Evolutionary conservation across 2,329 filamentous ascomycete genomes (phyloP).

Genomic region (Trichoderma aggressivum): DNA sequence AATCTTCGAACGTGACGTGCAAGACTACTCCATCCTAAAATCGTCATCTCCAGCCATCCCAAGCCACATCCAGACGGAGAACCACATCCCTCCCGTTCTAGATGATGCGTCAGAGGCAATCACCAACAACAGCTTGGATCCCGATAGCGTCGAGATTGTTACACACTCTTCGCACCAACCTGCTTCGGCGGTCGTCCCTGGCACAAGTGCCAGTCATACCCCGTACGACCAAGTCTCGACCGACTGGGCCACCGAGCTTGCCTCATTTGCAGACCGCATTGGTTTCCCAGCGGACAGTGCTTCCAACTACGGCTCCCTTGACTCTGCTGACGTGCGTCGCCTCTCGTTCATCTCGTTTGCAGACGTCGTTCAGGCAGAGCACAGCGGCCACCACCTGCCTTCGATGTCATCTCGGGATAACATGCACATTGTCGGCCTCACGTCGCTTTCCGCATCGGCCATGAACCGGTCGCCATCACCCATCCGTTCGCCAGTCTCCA

Average conservation of each 20-base stretch:
- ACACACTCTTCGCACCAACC: slow-evolving; percentile 82
- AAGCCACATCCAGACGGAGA: slow-evolving; percentile 88
- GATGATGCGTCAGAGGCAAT: slow-evolving; percentile 91
- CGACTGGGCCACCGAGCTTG: slow-evolving; percentile 57
- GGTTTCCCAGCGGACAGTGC: slow-evolving; percentile 54
- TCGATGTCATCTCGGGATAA: slow-evolving; percentile 61
- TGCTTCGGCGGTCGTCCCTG: slow-evolving; percentile 64
- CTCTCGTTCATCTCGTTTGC: slow-evolving; percentile 96
- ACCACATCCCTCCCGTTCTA: slow-evolving; percentile 86
- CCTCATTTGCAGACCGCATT: slow-evolving; percentile 48
- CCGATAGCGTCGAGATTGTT: slow-evolving; percentile 88
- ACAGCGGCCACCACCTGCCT: slow-evolving; percentile 55
- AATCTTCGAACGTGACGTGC: slow-evolving; percentile 94
- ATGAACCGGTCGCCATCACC: slow-evolving; percentile 74
- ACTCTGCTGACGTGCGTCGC: slow-evolving; percentile 71
- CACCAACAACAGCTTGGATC: slow-evolving; percentile 78
- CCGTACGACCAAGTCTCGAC: slow-evolving; percentile 42
- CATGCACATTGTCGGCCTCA: slow-evolving; percentile 65
- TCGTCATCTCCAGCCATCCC: slow-evolving; percentile 84
- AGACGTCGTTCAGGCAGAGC: slow-evolving; percentile 86
- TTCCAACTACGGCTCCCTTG: slow-evolving; percentile 74
- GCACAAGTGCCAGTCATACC: slow-evolving; percentile 35
- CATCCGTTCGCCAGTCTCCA: slow-evolving; percentile 73
- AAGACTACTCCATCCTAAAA: slow-evolving; percentile 66
- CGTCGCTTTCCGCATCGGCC: slow-evolving; percentile 51